These are phyloP conservation scores for Geosmithia morbida DNA, from an alignment of 2,329 filamentous ascomycete species.

Conservation along the genomic window DNA sequence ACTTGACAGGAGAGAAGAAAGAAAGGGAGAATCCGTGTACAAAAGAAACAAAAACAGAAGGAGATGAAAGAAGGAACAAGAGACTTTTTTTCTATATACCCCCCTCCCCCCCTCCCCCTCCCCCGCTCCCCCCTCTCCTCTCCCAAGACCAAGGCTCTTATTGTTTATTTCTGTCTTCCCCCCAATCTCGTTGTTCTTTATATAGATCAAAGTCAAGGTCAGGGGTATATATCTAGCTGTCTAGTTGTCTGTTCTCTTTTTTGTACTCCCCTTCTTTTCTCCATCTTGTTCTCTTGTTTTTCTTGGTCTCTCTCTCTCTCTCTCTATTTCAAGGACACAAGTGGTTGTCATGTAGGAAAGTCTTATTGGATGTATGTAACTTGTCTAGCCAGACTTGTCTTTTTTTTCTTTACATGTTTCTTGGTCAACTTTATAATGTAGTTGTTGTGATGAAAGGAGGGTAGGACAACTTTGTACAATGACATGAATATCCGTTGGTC, in stretches of 20 bases:
- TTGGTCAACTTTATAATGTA: not conserved
- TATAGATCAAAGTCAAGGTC: not conserved
- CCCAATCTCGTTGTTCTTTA: no score
- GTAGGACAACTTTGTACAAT: not conserved
- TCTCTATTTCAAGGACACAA: not conserved
- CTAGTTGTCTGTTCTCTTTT: not conserved
- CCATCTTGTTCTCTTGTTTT: not conserved
- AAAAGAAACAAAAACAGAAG: no score
- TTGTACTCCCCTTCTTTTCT: no score
- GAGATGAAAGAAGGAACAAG: not conserved
- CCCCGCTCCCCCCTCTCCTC: no score
- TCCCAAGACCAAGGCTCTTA: not conserved
- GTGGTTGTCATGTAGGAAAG: not conserved
- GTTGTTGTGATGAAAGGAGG: not conserved
- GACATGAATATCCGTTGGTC: not conserved
- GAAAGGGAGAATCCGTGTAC: no score
- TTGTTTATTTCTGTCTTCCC: not conserved
- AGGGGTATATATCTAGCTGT: not conserved
- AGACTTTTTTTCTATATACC: not conserved
- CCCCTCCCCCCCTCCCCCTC: no score
- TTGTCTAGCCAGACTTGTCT: not conserved
- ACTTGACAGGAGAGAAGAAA: no score
- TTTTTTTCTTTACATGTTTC: no score
- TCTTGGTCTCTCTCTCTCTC: not conserved
- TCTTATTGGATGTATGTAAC: not conserved